These are phyloP conservation scores for Lenwebbia sp. DNA, from an alignment of 345 rosid species.

Conservation along the genomic window DNA sequence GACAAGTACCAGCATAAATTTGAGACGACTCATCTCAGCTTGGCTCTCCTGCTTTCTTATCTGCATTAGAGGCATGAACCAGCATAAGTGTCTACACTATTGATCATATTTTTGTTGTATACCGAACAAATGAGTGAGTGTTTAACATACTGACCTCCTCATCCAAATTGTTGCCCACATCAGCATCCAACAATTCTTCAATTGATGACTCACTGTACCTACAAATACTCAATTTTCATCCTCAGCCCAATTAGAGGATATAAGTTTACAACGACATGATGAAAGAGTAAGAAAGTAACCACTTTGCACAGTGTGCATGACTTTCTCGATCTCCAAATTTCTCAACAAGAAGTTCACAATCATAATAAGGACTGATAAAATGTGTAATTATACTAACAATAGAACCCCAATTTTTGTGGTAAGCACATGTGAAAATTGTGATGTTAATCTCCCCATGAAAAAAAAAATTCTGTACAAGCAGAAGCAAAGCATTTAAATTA, in stretches of 20 bases:
- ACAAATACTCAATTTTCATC: background rate
- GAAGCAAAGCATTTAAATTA: background rate
- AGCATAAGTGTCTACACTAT: background rate
- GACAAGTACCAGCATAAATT: conserved; percentile 65
- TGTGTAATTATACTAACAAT: background rate
- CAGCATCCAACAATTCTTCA: conserved; percentile 13
- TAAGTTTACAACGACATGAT: background rate
- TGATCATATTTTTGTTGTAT: background rate
- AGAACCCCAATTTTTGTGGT: background rate
- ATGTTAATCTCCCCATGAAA: background rate
- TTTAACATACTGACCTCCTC: conserved; percentile 28
- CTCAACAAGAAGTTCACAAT: background rate
- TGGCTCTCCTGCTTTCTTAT: conserved; percentile 26
- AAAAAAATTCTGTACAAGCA: background rate
- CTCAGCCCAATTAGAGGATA: background rate
- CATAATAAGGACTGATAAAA: background rate
- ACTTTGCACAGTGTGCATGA: background rate
- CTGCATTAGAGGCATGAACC: conserved; percentile 23
- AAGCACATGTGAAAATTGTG: background rate
- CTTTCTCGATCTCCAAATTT: background rate
- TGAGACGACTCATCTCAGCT: conserved; percentile 53
- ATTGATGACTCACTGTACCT: conserved; percentile 19
- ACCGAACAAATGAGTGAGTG: background rate
- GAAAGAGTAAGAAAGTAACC: background rate
- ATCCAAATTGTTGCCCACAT: conserved; percentile 25